These are phyloP conservation scores for Globisporangium cylindrosporum DNA, from an alignment of 352 stramenopile species.

Conservation along the genomic window DNA sequence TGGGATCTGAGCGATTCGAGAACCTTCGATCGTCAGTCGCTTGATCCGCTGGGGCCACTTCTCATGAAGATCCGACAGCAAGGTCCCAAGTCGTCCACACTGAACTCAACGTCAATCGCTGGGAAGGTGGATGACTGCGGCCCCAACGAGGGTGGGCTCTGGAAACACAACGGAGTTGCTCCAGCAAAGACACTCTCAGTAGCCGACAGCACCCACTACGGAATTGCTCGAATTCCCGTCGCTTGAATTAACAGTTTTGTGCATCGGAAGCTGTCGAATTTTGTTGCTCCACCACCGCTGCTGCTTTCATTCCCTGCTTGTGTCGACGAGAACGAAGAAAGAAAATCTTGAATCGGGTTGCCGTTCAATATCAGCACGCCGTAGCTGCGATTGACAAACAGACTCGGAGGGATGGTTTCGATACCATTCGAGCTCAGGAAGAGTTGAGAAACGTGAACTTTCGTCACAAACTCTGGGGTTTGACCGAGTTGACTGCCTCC, in stretches of 20 bases:
- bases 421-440: conserved; percentile 1
- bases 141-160: neutral
- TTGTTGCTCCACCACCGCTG: no score
- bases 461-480: conserved; percentile 13
- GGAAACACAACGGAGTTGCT: neutral
- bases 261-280: neutral
- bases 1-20: neutral
- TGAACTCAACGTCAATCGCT: neutral
- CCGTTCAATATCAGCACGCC: neutral
- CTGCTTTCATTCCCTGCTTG: neutral
- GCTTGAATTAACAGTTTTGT: neutral
- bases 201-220: neutral
- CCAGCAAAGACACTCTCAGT: neutral
- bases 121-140: neutral
- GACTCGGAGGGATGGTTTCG: neutral
- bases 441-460: neutral
- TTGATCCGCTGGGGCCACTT: neutral
- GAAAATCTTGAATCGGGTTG: neutral
- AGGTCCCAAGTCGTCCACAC: neutral
- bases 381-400: neutral
- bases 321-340: neutral
- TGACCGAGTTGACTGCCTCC: conserved; percentile 11
- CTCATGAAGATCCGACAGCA: neutral
- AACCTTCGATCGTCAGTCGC: conserved; percentile 3
- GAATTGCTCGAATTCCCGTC: neutral